These are phyloP conservation scores for Aurantiochytrium sp. DNA, from an alignment of 108 stramenopile genomes.

Conservation along the genomic window DNA sequence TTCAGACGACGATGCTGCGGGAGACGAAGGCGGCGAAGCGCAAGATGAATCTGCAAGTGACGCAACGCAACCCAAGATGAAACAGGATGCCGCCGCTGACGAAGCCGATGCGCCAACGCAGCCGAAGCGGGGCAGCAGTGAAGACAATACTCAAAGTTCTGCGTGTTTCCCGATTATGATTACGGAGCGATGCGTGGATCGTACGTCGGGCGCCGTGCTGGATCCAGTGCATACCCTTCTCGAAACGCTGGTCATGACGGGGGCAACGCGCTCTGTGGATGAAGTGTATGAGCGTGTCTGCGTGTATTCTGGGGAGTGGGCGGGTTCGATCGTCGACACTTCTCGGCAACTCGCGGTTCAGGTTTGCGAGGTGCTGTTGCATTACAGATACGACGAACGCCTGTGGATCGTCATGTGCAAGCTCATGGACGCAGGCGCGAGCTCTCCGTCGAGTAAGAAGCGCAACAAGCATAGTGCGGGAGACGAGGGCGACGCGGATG, in stretches of 20 bases:
- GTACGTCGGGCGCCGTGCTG: background rate
- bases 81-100: too few species aligned
- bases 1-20: background rate
- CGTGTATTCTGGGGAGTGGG: background rate
- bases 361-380: background rate
- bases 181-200: background rate
- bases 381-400: background rate
- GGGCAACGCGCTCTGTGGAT: background rate
- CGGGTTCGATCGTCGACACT: background rate
- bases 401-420: background rate
- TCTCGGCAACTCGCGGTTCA: background rate
- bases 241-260: background rate
- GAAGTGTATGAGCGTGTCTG: background rate
- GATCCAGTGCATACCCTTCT: background rate
- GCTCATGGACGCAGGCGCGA: background rate
- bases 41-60: background rate
- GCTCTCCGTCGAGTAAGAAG: background rate
- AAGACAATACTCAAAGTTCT: too few species aligned
- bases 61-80: background rate
- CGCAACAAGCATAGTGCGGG: background rate
- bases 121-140: too few species aligned
- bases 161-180: background rate
- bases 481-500: background rate
- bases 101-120: too few species aligned
- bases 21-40: background rate